Evolutionary conservation across 2,329 filamentous ascomycete species (phyloP).

Genomic region (Neocatenulostroma microsporum): DNA sequence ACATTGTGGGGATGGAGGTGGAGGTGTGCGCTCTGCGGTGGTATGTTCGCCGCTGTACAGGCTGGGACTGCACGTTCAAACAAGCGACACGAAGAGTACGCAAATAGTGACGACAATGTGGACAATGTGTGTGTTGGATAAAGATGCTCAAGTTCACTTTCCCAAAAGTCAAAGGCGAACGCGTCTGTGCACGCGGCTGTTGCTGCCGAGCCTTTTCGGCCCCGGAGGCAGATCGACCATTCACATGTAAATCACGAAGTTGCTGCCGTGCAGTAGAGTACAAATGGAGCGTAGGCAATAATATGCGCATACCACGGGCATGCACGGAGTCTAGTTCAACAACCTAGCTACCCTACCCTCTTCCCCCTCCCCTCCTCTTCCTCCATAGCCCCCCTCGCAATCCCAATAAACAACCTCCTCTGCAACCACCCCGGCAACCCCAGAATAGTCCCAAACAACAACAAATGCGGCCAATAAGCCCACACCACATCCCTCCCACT

Average conservation of each 20-base stretch:
- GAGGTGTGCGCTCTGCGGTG: background rate
- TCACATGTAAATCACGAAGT: slow-evolving; percentile 1
- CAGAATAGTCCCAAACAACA: slow-evolving; percentile 8
- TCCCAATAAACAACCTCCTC: background rate
- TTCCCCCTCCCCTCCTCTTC: no score
- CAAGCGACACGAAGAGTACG: no score
- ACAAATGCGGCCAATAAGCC: slow-evolving; percentile 14
- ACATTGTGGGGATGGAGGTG: background rate
- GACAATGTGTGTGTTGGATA: background rate
- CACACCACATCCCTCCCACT: slow-evolving; percentile 10
- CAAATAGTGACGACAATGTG: no score
- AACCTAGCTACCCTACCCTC: no score
- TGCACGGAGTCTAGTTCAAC: no score
- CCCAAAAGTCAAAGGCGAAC: background rate
- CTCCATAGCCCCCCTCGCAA: no score
- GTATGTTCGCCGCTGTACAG: background rate
- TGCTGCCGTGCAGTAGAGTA: no score
- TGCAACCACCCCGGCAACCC: background rate
- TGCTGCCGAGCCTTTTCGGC: background rate
- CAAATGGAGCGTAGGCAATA: no score
- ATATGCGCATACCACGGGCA: no score
- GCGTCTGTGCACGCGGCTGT: background rate
- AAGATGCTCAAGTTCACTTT: background rate
- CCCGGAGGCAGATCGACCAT: background rate
- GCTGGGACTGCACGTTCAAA: background rate